phyloP scores from a whole-genome alignment of 1,284 basidiomycete species.

The Irpex lacteus region DNA sequence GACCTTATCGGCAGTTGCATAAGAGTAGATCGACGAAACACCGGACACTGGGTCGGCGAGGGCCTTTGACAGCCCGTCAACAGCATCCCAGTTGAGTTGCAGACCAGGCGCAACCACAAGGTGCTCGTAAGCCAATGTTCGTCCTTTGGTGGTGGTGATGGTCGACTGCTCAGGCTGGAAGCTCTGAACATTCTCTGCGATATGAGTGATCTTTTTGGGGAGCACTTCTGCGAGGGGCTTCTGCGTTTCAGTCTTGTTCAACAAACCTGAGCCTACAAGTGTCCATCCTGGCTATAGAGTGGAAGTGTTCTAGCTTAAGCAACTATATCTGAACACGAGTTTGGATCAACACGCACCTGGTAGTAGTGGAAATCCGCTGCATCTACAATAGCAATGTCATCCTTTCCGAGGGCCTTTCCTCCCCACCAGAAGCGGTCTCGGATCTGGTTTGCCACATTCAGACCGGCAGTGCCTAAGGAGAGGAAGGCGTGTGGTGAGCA shows the following conservation, averaged over 20 bases:
- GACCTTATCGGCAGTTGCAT: constrained; percentile 83
- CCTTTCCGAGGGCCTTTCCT: constrained; percentile 63
- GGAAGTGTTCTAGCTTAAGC: background rate
- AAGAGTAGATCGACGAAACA: constrained; percentile 95
- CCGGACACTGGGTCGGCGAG: constrained; percentile 74
- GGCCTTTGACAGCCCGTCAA: constrained; percentile 79
- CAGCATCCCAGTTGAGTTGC: constrained; percentile 79
- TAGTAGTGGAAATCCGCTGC: constrained; percentile 75
- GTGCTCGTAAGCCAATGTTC: constrained; percentile 79
- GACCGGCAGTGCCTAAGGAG: constrained; percentile 67
- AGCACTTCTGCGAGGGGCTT: constrained; percentile 69
- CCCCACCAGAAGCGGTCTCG: constrained; percentile 73
- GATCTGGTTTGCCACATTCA: constrained; percentile 82
- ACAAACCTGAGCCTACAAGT: constrained; percentile 87
- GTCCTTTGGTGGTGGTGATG: constrained; percentile 70
- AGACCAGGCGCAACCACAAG: constrained; percentile 90
- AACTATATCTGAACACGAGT: background rate
- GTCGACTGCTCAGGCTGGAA: constrained; percentile 80
- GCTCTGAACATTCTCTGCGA: constrained; percentile 70
- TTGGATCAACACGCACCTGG: constrained; percentile 47
- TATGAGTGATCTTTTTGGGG: constrained; percentile 71
- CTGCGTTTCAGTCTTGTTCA: constrained; percentile 65
- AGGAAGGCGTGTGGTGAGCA: background rate
- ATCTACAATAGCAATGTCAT: constrained; percentile 86
- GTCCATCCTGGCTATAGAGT: constrained; percentile 51